Conservation (phyloP, 78 protist species). For the Planoprotostelium fungivorum region DNA sequence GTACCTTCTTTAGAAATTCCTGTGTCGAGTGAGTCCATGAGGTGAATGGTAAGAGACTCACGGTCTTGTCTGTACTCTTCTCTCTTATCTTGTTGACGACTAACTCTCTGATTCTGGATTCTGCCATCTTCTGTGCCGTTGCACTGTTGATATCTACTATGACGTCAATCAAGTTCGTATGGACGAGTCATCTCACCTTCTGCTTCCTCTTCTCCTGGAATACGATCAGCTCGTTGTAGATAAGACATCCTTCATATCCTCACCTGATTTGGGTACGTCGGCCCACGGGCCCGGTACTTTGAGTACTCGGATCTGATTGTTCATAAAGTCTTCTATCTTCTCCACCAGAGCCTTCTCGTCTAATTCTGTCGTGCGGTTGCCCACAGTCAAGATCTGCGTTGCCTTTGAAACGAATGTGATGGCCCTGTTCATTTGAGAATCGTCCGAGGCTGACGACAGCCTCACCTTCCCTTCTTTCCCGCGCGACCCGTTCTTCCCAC, state of each 20-base stretch:
- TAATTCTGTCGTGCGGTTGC: not conserved
- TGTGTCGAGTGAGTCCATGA: not conserved
- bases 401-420: not conserved
- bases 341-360: not conserved
- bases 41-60: not conserved
- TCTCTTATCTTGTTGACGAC: not conserved
- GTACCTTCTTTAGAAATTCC: not conserved
- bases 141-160: not conserved
- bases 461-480: constrained; percentile 27
- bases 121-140: not conserved
- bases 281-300: not conserved
- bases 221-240: not conserved
- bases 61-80: not conserved
- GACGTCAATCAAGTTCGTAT: not conserved
- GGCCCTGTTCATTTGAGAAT: not conserved
- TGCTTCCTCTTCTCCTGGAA: too few relatives aligned
- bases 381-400: not conserved
- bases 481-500: constrained; percentile 87
- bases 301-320: not conserved
- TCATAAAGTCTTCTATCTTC: not conserved
- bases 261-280: not conserved
- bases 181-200: not conserved
- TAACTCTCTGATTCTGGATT: not conserved
- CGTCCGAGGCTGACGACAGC: not conserved
- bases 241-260: not conserved